Conservation (phyloP, 139 green algal genomes). For the Pleodorina starrii region DNA sequence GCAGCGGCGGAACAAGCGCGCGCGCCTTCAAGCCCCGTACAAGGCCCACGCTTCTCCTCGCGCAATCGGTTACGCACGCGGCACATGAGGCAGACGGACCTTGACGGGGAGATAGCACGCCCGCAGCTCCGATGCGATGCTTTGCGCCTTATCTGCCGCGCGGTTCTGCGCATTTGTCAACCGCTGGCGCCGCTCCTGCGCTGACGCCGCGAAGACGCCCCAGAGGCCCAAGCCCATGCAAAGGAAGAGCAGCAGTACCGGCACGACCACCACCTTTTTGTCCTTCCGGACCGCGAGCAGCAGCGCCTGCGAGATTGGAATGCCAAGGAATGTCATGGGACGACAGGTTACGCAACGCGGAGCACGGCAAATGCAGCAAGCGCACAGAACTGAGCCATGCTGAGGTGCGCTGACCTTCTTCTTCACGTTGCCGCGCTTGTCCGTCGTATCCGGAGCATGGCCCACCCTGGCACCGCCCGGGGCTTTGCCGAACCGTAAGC, state of each 20-base stretch:
- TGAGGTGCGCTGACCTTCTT: not conserved
- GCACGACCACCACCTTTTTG: constrained; percentile 4
- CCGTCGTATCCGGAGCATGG: not conserved
- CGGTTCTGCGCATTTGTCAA: not conserved
- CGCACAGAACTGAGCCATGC: no score
- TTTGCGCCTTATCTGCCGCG: constrained; percentile 32
- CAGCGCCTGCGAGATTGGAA: not conserved
- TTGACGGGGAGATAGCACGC: constrained; percentile 31
- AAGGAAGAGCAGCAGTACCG: not conserved
- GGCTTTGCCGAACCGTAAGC: not conserved
- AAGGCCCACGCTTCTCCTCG: no score
- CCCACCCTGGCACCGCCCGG: not conserved
- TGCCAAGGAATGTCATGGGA: not conserved
- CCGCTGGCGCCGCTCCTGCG: not conserved
- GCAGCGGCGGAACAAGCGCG: no score
- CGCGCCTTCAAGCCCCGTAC: no score
- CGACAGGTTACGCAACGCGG: not conserved
- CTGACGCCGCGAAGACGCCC: constrained; percentile 29
- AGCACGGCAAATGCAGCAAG: no score
- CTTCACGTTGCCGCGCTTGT: not conserved
- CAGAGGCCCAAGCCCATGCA: constrained; percentile 16
- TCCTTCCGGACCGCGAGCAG: constrained; percentile 24
- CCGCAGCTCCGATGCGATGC: constrained; percentile 34
- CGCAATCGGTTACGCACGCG: no score
- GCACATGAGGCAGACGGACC: not conserved